Evolutionary conservation across 2,329 filamentous ascomycete genomes (phyloP), one percentile per base, ranked within the genome.

Genomic region (Diaporthe batatas): DNA sequence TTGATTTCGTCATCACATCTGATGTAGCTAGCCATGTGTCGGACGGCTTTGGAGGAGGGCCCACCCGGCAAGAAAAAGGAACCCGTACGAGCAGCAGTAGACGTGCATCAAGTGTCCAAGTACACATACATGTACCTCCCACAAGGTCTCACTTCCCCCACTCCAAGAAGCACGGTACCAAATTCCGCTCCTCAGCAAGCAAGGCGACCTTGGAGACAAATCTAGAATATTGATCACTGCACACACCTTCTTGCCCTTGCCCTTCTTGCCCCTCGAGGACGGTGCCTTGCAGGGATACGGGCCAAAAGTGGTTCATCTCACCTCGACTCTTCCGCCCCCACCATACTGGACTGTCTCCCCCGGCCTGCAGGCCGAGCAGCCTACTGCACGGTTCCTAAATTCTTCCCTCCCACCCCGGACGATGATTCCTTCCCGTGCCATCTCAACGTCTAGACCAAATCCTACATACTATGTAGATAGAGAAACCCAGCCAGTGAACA

Each of bases 341-440:
- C 58, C 58, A 34, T 14, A 16, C 59, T 16, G 23, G 59, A 7
- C 59, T 36, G 23, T n/a, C 58, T 47, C 23, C 18, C 25, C 29
- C 29, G 59, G 29, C 62, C 62, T 67, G 62, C 62, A 67, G 62
- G 47, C 62, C 36, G 39, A 62, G 25, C 39, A 47, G 39, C 25
- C 21, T 25, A 51, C 68, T 59, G 68, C 67, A 70, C 2, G 67
- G 67, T 70, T 70, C 39, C 67, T 51, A 51, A 51, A 39, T 70
- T 44, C 54, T 47, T 36, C 25, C 67, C 67, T 21, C 39, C 14
- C 29, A 1, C 25, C 39, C 14, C 29, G 3, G 59, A 16, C n/a
- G 59, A 21, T 67, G 62, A 10, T 53, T 53, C 44, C 21, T 53
- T 53, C 62, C 62, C 44, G 44, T 53, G 62, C 29, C 44, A 29